Percentiles rank a stretch among this genome's conserved stretches.
phyloP scores from a whole-genome alignment of 495 filamentous ascomycete species.

The Aspergillus saccharolyticus region DNA sequence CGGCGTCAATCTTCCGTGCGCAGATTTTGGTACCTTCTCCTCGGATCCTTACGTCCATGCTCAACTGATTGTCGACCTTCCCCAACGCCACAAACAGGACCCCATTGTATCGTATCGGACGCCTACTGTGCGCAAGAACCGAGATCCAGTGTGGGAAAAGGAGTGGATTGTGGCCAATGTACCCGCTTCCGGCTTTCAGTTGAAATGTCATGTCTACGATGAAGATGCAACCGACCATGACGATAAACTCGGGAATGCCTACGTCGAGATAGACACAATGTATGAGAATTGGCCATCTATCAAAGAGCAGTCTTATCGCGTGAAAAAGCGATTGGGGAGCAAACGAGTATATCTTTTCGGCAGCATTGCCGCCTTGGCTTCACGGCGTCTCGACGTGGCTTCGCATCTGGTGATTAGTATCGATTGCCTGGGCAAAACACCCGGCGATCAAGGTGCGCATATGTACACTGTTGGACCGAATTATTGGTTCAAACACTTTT shows the following conservation, averaged over 20 bases:
- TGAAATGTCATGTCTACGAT: constrained; percentile 81
- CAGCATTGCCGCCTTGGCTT: constrained; percentile 54
- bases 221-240: constrained; percentile 85
- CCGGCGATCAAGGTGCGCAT: constrained; percentile 64
- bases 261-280: constrained; percentile 54
- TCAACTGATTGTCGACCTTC: constrained; percentile 57
- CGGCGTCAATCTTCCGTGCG: constrained; percentile 73
- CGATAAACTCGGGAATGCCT: constrained; percentile 80
- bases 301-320: constrained; percentile 57
- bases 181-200: constrained; percentile 65
- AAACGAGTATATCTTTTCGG: constrained; percentile 76
- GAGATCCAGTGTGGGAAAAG: constrained; percentile 73
- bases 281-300: constrained; percentile 64
- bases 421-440: constrained; percentile 67
- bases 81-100: constrained; percentile 73
- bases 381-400: constrained; percentile 48
- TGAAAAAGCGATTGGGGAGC: constrained; percentile 79
- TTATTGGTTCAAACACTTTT: constrained; percentile 78
- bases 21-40: constrained; percentile 68
- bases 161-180: constrained; percentile 87
- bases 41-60: constrained; percentile 82
- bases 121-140: constrained; percentile 62
- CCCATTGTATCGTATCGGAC: constrained; percentile 69
- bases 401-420: constrained; percentile 64
- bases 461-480: constrained; percentile 74